A percentile compares a stretch with the other conserved stretches of the same genome.
phyloP scores from a whole-genome alignment of 2,329 filamentous ascomycete species.

The Xylaria sp. region DNA sequence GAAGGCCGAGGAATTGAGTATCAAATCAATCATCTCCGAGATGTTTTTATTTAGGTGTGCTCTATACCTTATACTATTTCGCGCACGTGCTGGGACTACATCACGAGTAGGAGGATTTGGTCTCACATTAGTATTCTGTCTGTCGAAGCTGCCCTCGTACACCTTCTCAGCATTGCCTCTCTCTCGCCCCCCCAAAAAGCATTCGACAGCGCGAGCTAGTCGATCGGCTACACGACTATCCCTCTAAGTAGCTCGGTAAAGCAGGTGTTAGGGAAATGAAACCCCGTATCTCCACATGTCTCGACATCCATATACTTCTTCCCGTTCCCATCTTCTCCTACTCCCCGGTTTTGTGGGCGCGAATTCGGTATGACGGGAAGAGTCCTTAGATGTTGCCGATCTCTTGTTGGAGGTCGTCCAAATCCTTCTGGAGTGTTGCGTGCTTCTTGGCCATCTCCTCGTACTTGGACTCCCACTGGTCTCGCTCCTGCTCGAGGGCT shows the following conservation, averaged over 20 bases:
- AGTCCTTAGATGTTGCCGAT: conserved; percentile 86
- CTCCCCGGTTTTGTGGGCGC: conserved; percentile 13
- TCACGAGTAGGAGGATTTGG: conserved; percentile 22
- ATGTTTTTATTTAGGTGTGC: conserved; percentile 38
- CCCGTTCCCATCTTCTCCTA: conserved; percentile 13
- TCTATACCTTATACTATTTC: conserved; percentile 32
- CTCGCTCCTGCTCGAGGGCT: conserved; percentile 89
- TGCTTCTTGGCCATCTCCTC: conserved; percentile 97
- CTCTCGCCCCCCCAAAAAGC: conserved; percentile 15
- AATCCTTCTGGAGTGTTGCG: conserved; percentile 79
- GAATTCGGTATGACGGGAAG: conserved; percentile 18
- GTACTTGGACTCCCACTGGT: conserved; percentile 97
- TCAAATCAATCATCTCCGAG: conserved; percentile 42
- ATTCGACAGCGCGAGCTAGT: conserved; percentile 38
- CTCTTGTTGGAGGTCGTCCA: conserved; percentile 84
- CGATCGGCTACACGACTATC: conserved; percentile 38
- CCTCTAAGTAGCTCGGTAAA: conserved; percentile 41
- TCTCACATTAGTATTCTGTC: conserved; percentile 31
- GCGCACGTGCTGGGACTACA: conserved; percentile 23
- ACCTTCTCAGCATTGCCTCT: conserved; percentile 23
- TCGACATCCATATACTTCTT: conserved; percentile 13
- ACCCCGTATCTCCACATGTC: conserved; percentile 36
- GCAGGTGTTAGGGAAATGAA: conserved; percentile 41
- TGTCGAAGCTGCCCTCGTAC: conserved; percentile 33
- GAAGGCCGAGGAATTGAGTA: conserved; percentile 45